Percentiles rank a stretch among this genome's conserved stretches.
phyloP scores from a whole-genome alignment of 495 filamentous ascomycete species.

The Viridothelium virens region DNA sequence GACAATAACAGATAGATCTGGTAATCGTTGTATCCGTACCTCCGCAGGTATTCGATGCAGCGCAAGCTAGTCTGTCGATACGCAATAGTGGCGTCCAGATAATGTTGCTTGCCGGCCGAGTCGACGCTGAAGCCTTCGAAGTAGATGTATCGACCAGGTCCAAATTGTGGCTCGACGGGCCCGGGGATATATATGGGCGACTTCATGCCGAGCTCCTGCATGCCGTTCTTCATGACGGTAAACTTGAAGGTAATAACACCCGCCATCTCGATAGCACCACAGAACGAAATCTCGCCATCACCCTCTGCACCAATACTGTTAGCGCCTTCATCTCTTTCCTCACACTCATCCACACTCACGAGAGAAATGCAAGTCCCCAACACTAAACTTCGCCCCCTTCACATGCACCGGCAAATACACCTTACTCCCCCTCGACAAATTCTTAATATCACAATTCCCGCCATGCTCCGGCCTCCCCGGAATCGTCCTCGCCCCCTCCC shows the following conservation, averaged over 20 bases:
- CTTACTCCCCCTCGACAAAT: conserved; percentile 74
- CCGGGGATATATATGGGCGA: conserved; percentile 84
- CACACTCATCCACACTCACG: conserved; percentile 33
- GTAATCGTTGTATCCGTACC: conserved; percentile 68
- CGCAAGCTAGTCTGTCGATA: conserved; percentile 81
- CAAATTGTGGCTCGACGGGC: conserved; percentile 86
- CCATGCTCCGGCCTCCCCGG: conserved; percentile 66
- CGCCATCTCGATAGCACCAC: conserved; percentile 95
- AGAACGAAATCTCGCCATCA: conserved; percentile 93
- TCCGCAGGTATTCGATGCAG: conserved; percentile 76
- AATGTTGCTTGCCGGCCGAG: conserved; percentile 85
- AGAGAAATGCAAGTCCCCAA: conserved; percentile 86
- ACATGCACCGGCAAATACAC: conserved; percentile 86
- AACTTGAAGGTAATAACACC: conserved; percentile 89
- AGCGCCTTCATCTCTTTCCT: neutral
- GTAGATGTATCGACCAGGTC: conserved; percentile 75
- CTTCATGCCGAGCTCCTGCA: conserved; percentile 70
- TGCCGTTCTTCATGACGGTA: conserved; percentile 76
- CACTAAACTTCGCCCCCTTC: conserved; percentile 80
- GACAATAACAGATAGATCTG: conserved; percentile 86
- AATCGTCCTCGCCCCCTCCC: conserved; percentile 83
- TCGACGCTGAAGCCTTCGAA: conserved; percentile 96
- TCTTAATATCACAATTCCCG: conserved; percentile 74
- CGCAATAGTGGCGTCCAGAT: conserved; percentile 84
- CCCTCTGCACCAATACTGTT: conserved; percentile 46